Evolutionary conservation across 768 basidiomycete species (phyloP).

Genomic region (Kwoniella mangroviensis): DNA sequence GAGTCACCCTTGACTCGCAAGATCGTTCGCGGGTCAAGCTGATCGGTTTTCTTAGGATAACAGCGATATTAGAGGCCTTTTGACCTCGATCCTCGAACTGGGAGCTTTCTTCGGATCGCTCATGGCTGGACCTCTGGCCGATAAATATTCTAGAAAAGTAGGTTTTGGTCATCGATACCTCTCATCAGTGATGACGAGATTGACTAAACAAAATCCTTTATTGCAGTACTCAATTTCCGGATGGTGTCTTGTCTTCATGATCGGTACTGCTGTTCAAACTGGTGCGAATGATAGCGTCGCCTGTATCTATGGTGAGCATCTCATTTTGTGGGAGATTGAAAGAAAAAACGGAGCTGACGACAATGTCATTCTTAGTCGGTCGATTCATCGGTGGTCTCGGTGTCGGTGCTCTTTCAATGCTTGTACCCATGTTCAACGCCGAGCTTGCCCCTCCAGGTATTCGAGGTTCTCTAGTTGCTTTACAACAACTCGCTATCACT

Average conservation of each 20-base stretch:
- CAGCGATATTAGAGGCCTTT: constrained; percentile 68
- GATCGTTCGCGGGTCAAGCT: constrained; percentile 26
- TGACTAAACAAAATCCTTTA: background rate
- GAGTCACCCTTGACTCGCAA: constrained; percentile 7
- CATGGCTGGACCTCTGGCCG: constrained; percentile 69
- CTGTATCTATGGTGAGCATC: constrained; percentile 66
- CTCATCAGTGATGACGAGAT: background rate
- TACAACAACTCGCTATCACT: constrained; percentile 81
- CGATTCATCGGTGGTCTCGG: constrained; percentile 80
- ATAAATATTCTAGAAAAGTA: constrained; percentile 74
- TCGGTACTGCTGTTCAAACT: constrained; percentile 64
- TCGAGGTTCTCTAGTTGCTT: constrained; percentile 76
- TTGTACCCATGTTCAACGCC: constrained; percentile 77
- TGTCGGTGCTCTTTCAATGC: constrained; percentile 79
- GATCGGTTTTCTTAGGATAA: constrained; percentile 47
- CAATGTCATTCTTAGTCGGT: constrained; percentile 54
- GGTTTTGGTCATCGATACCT: constrained; percentile 60
- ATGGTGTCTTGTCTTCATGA: constrained; percentile 74
- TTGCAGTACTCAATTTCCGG: constrained; percentile 47
- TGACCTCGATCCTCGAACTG: constrained; percentile 68
- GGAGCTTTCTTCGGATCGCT: constrained; percentile 76
- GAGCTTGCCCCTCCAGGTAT: constrained; percentile 71
- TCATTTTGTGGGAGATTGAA: too few species aligned
- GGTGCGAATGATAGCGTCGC: constrained; percentile 61
- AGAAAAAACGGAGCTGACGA: too few species aligned